Evolutionary conservation across 2,329 filamentous ascomycete genomes (phyloP).

Genomic region (Stagonosporopsis chrysanthemi): DNA sequence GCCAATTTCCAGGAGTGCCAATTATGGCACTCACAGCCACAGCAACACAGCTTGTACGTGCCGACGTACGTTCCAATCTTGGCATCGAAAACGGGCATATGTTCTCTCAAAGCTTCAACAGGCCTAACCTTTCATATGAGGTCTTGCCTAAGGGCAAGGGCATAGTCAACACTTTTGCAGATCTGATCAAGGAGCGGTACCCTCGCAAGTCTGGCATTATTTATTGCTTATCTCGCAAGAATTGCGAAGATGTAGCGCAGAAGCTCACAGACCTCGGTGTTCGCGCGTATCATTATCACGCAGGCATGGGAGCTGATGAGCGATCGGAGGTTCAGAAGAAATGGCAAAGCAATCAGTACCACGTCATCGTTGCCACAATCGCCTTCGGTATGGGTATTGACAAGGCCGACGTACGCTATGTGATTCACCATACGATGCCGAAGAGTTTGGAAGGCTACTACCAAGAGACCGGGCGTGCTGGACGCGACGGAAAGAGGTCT

Average conservation of each 20-base stretch:
- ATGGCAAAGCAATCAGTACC: constrained; percentile 81
- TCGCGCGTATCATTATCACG: constrained; percentile 84
- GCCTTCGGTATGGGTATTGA: constrained; percentile 99
- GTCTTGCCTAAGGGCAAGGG: constrained; percentile 74
- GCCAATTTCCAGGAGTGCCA: constrained; percentile 78
- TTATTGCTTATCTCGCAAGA: constrained; percentile 86
- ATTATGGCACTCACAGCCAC: constrained; percentile 96
- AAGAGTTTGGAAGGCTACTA: constrained; percentile 98
- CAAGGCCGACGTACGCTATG: constrained; percentile 94
- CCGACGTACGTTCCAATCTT: constrained; percentile 92
- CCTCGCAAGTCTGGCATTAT: constrained; percentile 82
- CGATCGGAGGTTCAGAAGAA: constrained; percentile 75
- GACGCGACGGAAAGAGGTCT: constrained; percentile 85
- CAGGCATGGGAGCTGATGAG: constrained; percentile 71
- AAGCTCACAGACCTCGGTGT: constrained; percentile 72
- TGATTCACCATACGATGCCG: constrained; percentile 90
- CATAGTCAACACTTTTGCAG: constrained; percentile 63
- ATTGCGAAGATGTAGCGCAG: constrained; percentile 79
- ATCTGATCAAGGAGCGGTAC: constrained; percentile 76
- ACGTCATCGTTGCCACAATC: constrained; percentile 97
- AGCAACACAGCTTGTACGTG: constrained; percentile 89
- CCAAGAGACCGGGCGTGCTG: constrained; percentile 94
- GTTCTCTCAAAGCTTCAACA: constrained; percentile 94
- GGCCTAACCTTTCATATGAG: constrained; percentile 92
- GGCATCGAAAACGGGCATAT: constrained; percentile 78